Evolutionary conservation across 768 basidiomycete species (phyloP), one percentile per base, ranked within the genome.

Genomic region (Boletellus ananas): DNA sequence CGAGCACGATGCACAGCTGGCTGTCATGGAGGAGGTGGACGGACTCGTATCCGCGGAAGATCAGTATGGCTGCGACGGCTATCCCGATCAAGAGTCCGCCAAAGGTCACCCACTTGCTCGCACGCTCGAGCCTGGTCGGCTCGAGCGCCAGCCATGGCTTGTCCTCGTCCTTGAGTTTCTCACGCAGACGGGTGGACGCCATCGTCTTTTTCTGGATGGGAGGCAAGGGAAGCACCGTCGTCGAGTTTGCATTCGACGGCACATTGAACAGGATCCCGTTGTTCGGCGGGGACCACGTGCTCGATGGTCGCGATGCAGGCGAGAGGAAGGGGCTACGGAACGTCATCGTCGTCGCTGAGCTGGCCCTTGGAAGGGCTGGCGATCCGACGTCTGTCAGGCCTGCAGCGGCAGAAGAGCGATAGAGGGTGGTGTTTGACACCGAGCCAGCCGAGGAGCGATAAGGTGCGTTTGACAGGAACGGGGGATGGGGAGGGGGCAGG

Each of bases 271-370:
- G 57, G n/a, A 66, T 44, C 0, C 58, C 57, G 55, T 53, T 56
- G 47, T 39, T 23, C 6, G 75, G 81, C 9, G 85, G 84, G 0
- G 78, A 72, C 85, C 85, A 87, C 0, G 84, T 56, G 13, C 78
- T 73, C 4, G 76, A 68, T 0, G 84, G 84, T n/a, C 85, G 76
- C 1, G 82, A 84, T 1, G 84, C 76, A 0, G 86, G 87, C 4
- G 83, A 78, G 46, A 87, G 78, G 70, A 87, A 87, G 1, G 86
- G 83, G 0, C 79, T 71, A 21, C 86, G 79, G 72, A 89, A 87
- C 13, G 51, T 59, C 10, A 67, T 54, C 6, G 74, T 76, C 34
- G 74, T 76, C 1, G 72, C 67, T 18, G 72, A 75, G 46, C 64
- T 61, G 25, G 60, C 66, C 27, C 79, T 64, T 13, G 80, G 79